phyloP scores from a whole-genome alignment of 1,284 basidiomycete species.

The Irpex lacteus region DNA sequence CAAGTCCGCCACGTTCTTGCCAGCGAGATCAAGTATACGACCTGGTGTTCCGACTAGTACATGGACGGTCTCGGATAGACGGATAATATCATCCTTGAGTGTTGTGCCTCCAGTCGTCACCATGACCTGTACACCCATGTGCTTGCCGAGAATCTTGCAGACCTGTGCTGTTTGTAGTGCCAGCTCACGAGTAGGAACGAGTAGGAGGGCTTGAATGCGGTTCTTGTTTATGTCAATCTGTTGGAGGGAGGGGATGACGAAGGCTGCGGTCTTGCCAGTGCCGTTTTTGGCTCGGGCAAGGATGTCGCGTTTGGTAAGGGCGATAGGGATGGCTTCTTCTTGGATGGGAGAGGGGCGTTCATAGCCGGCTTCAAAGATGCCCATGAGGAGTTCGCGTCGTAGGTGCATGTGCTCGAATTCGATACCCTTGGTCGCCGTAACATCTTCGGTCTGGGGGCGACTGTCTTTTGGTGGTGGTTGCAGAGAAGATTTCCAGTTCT shows the following conservation, averaged over 20 bases:
- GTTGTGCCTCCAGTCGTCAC: constrained; percentile 99
- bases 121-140: constrained; percentile 96
- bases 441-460: constrained; percentile 94
- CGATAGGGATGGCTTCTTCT: constrained; percentile 93
- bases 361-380: constrained; percentile 95
- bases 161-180: constrained; percentile 97
- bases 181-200: constrained; percentile 94
- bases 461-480: constrained; percentile 87
- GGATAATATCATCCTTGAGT: constrained; percentile 96
- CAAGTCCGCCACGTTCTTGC: constrained; percentile 93
- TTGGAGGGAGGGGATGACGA: constrained; percentile 96
- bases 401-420: constrained; percentile 83
- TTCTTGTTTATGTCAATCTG: constrained; percentile 84
- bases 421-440: constrained; percentile 85
- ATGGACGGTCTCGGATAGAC: constrained; percentile 88
- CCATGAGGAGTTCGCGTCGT: constrained; percentile 70
- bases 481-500: constrained; percentile 72
- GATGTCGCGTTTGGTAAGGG: constrained; percentile 85
- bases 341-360: constrained; percentile 97
- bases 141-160: constrained; percentile 95
- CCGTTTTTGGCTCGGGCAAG: constrained; percentile 91
- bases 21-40: constrained; percentile 91
- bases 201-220: constrained; percentile 94
- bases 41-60: constrained; percentile 97
- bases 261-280: constrained; percentile 96